Percentiles rank a stretch among this genome's conserved stretches.
These are phyloP conservation scores for Cystobasidium slooffiae DNA, from an alignment of 1,284 basidiomycete genomes.

Conservation along the genomic window DNA sequence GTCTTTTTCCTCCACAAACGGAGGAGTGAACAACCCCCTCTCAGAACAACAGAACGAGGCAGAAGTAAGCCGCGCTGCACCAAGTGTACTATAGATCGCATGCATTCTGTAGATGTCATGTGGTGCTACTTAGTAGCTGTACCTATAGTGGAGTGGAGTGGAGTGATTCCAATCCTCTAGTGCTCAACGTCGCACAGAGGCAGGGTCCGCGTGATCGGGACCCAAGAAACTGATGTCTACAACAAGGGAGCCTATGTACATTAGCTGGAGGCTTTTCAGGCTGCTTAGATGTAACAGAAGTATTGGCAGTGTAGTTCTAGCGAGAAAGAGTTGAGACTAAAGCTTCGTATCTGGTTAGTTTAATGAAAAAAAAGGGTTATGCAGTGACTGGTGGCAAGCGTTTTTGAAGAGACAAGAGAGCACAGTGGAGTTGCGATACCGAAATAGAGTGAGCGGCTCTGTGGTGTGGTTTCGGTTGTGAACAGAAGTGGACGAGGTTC, in stretches of 20 bases:
- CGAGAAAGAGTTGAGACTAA: conserved; percentile 5
- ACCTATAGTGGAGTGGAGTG: conserved; percentile 4
- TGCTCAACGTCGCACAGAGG: conserved; percentile 16
- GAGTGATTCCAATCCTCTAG: conserved; percentile 10
- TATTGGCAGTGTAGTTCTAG: conserved; percentile 6
- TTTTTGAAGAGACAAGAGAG: too few relatives aligned
- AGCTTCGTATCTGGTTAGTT: too few relatives aligned
- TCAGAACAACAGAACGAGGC: too few relatives aligned
- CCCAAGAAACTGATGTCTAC: conserved; percentile 12
- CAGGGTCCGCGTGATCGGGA: conserved; percentile 18
- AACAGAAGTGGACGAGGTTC: conserved; percentile 1
- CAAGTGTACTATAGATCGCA: too few relatives aligned
- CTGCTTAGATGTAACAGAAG: conserved; percentile 11
- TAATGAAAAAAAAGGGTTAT: too few relatives aligned
- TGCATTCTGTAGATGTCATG: too few relatives aligned
- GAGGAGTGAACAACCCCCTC: too few relatives aligned
- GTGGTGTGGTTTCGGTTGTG: background rate
- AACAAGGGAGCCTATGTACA: conserved; percentile 7
- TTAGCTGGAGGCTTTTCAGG: conserved; percentile 9
- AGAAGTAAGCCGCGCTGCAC: too few relatives aligned
- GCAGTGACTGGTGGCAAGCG: too few relatives aligned
- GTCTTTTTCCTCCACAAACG: too few relatives aligned
- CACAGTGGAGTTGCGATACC: too few relatives aligned
- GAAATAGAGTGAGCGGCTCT: conserved; percentile 10
- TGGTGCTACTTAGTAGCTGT: conserved; percentile 1